These are phyloP conservation scores for Hsuehochloa calcarea DNA, from an alignment of 176 grass and related monocot species.

Conservation along the genomic window DNA sequence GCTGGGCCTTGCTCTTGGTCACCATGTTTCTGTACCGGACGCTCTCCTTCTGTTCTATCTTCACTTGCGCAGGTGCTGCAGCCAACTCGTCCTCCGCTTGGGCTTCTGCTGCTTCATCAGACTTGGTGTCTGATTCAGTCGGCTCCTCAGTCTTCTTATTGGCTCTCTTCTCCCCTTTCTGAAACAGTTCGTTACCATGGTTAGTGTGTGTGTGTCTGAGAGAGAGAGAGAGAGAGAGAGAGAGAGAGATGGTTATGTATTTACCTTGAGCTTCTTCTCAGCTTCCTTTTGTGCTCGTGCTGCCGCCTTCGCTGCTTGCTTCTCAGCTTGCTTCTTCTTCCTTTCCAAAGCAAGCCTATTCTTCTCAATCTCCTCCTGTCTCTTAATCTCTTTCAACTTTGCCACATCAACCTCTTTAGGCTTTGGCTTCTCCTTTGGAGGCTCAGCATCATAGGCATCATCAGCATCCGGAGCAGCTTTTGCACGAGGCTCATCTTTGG, in stretches of 20 bases:
- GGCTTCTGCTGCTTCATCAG: constrained; percentile 59
- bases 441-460: constrained; percentile 42
- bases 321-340: constrained; percentile 91
- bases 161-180: constrained; percentile 85
- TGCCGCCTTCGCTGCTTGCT: constrained; percentile 68
- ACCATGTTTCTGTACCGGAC: constrained; percentile 31
- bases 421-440: constrained; percentile 57
- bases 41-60: constrained; percentile 61
- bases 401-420: constrained; percentile 57
- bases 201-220: neutral
- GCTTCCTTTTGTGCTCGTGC: constrained; percentile 76
- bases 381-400: constrained; percentile 84
- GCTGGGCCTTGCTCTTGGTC: constrained; percentile 41
- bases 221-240: neutral
- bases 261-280: constrained; percentile 77
- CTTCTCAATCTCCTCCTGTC: constrained; percentile 92
- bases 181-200: constrained; percentile 10
- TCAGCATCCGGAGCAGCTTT: constrained; percentile 39
- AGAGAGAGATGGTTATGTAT: neutral
- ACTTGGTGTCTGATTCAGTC: constrained; percentile 55
- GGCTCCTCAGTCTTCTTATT: constrained; percentile 69
- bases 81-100: constrained; percentile 26
- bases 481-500: constrained; percentile 42
- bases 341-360: constrained; percentile 78
- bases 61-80: constrained; percentile 30